A percentile compares a stretch with the other conserved stretches of the same genome.
These are phyloP conservation scores for Lecanoromycetidae sp. DNA, from an alignment of 2,329 filamentous ascomycete genomes.

Conservation along the genomic window DNA sequence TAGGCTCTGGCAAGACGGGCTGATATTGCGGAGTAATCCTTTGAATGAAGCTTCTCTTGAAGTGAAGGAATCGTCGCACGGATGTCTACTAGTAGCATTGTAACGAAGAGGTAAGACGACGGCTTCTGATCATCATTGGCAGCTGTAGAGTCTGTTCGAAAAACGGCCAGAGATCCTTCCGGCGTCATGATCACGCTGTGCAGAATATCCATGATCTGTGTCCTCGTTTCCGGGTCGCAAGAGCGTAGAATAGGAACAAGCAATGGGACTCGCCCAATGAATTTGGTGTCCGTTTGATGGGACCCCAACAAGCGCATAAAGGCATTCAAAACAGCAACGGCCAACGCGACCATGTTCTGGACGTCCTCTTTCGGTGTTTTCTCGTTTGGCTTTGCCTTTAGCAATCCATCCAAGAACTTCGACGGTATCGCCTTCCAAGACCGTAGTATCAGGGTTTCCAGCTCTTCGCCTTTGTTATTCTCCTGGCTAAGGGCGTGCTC, in stretches of 20 bases:
- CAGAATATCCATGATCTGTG: conserved; percentile 45
- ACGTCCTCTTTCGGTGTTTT: conserved; percentile 31
- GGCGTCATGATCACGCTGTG: conserved; percentile 31
- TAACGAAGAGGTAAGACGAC: conserved; percentile 51
- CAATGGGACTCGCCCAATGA: conserved; percentile 42
- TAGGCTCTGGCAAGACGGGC: conserved; percentile 48
- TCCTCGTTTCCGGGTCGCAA: conserved; percentile 43
- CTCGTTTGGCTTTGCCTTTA: conserved; percentile 34
- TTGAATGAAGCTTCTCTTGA: conserved; percentile 45
- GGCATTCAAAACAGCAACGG: conserved; percentile 50
- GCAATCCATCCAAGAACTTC: conserved; percentile 52
- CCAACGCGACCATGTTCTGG: conserved; percentile 51
- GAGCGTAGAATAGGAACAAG: conserved; percentile 39
- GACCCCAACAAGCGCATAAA: conserved; percentile 46
- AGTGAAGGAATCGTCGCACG: conserved; percentile 50
- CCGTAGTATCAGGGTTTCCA: conserved; percentile 26
- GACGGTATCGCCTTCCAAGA: conserved; percentile 51
- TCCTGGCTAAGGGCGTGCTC: conserved; percentile 39
- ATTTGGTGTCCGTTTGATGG: conserved; percentile 34
- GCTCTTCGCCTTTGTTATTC: conserved; percentile 34
- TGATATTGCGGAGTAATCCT: conserved; percentile 40
- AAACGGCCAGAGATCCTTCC: conserved; percentile 37
- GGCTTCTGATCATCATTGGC: conserved; percentile 35
- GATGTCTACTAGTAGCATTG: conserved; percentile 54
- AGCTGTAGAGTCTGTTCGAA: conserved; percentile 26